Evolutionary conservation across 495 filamentous ascomycete genomes (phyloP), one percentile per base, ranked within the genome.

Genomic region (Paragyromitra xinjiangensis): DNA sequence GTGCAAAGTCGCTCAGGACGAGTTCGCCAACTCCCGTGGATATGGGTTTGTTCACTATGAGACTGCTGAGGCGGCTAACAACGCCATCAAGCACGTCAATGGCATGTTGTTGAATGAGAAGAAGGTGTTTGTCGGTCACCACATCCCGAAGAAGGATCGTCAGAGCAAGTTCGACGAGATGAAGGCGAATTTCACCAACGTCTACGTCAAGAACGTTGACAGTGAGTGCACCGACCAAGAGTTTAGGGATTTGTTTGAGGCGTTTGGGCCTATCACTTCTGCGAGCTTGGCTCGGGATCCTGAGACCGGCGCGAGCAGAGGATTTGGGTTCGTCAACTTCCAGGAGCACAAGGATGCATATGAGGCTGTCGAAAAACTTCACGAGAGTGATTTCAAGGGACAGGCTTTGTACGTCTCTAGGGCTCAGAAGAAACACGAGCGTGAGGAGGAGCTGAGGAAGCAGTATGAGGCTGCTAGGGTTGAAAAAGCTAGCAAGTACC

Each of bases 111-210:
- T 99, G 82, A 98, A 98, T 86, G 95, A 99, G 90, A 99, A 99
- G 92, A 99, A 99, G 89, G 95, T 99, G 64, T 99, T 94, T 81
- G 95, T 99, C 79, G 95, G 95, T 70, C 94, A 98, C 85, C 95
- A 99, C 87, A 97, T 99, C 84, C 95, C 95, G 80, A 97, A 98
- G 92, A 99, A 99, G 89, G 95, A 99, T 82, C 96, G 95, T 80
- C 94, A 98, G 88, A 97, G 94, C 93, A 99, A 99, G 88, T 98
- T 98, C 83, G 95, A 99, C 88, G 95, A 99, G 89, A 99, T 99
- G 95, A 98, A 98, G 91, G 95, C 96, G 84, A 98, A 99, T 89
- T 99, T 97, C 88, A 99, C 95, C 86, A 99, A 99, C 85, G 90
- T 98, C 84, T 99, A 98, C 86, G 93, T 99, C 86, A 99, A 99